Base-by-base conservation (phyloP, 192 early-diverging fungal species). In the Podila minutissima region DNA sequence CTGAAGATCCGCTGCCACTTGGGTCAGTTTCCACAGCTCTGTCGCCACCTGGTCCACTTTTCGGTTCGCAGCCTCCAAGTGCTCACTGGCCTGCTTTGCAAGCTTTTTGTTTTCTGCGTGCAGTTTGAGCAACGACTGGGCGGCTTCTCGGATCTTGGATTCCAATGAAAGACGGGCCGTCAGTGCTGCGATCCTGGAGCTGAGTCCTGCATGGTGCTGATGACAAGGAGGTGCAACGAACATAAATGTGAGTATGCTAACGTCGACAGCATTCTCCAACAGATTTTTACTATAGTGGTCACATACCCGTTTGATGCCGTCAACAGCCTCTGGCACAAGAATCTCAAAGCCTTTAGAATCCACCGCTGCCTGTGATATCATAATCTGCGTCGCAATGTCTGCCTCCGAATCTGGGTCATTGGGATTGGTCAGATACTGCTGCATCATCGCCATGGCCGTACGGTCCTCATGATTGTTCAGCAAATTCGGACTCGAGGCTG, bases 121-220 rank as follows among this genome's bases (percentile, higher is more conserved):
- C 11, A 90, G 77, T 59, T 82, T 81, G 9, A 85, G 69, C 20
- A 91, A 66, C 2, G 90, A 89, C 33, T 83, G 84, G 28, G 90
- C 87, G 11, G 88, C 89, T 67, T 89, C 87, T 22, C 86, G 69
- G 55, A 91, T 91, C 66, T 90, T 91, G 32, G 83, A 85, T 69
- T 91, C 90, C 10, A 91, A 53, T 37, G 83, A 70, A 17, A 91
- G 68, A 32, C 86, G 85, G 3, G 83, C 78, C 2, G 85, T 82
- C 12, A 88, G 71, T 22, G 77, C 83, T 29, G 74, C 55, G n/a
- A 89, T 84, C 33, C 85, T 82, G 2, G 82, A 82, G 53, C 67
- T 88, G 59, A 91, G 74, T 19, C 77, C 73, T 49, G 84, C 72
- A 60, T 91, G 83, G 64, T 89, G 85, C 88, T 91, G 59, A 38